Evolutionary conservation across 306 rosid genomes (phyloP), one percentile per base, ranked within the genome.

Genomic region (Hippophae tibetana): DNA sequence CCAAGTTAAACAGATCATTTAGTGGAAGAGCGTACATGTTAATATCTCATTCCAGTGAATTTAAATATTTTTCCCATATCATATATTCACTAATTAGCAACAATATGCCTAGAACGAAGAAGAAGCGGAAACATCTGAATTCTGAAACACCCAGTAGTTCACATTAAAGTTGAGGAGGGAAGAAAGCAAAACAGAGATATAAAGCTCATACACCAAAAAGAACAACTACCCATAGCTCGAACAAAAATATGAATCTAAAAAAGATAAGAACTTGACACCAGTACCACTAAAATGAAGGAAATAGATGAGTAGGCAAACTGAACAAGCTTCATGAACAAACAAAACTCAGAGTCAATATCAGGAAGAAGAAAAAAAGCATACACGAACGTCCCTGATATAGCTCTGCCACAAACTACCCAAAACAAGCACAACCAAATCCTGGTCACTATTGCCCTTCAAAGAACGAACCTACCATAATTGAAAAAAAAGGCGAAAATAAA

Each of bases 291-390:
- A 31, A 31, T 31, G 38, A 31, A 31, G 38, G 38, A 2, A 31
- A 31, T 31, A 31, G 38, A 31, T 31, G 38, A 31, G 38, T 31
- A 31, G 38, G 38, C 38, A 31, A 31, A 31, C 3, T 13, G 53
- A 11, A 49, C 14, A 5, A 49, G 13, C 8, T 18, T 49, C 25
- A 49, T 49, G 26, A 44, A 41, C 54, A 48, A 66, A 52, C 9
- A 62, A 56, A 44, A 10, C 54, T 27, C 66, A 66, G 41, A 67
- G 5, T 49, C 11, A 56, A 47, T 12, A 53, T 11, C 50, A 13
- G 74, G 14, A 69, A 13, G 13, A 40, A 42, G 23, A 79, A 69
- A 62, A 62, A 56, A 27, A 53, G 40, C 56, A 62, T 59, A 56
- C 38, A 49, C 8, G 13, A 8, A 62, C 73, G 52, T 67, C 61